A percentile compares a stretch with the other conserved stretches of the same genome.
Conservation (phyloP, 192 early-diverging fungal genomes). For the Spizellomyces sp. region DNA sequence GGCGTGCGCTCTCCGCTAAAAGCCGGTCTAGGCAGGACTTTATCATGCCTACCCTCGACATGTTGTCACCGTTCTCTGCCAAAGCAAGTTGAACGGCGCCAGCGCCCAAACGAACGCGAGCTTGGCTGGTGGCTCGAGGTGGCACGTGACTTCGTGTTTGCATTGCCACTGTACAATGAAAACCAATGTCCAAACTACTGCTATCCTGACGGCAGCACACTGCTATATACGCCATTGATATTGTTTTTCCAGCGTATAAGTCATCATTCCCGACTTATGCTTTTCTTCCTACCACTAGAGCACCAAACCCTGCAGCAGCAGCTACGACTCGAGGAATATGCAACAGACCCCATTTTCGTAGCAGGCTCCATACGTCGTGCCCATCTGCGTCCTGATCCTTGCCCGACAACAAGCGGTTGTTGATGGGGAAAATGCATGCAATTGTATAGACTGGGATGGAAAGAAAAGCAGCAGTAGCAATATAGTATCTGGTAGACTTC, state of each 20-base stretch:
- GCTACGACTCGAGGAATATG: not conserved
- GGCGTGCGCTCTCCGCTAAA: slow-evolving; percentile 12
- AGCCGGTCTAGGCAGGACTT: slow-evolving; percentile 13
- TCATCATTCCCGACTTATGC: too few relatives aligned
- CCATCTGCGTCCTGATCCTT: not conserved
- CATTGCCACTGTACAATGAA: too few relatives aligned
- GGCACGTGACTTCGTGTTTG: too few relatives aligned
- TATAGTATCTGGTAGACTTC: not conserved
- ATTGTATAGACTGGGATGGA: not conserved
- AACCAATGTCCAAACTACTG: too few relatives aligned
- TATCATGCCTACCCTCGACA: too few relatives aligned
- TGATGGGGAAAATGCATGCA: not conserved
- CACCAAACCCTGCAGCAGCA: slow-evolving; percentile 1
- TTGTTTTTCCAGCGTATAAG: too few relatives aligned
- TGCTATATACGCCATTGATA: too few relatives aligned
- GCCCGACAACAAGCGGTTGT: slow-evolving; percentile 4
- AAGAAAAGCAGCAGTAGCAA: slow-evolving; percentile 2
- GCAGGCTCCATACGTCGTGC: not conserved
- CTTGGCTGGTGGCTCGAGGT: too few relatives aligned
- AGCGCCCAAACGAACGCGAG: too few relatives aligned
- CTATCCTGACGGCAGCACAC: too few relatives aligned
- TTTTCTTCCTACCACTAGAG: not conserved
- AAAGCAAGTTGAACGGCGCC: too few relatives aligned
- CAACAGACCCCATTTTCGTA: slow-evolving; percentile 5
- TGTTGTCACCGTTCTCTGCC: too few relatives aligned